Conservation (phyloP, 2,329 filamentous ascomycete species). For the Pestalotiopsis sp. region DNA sequence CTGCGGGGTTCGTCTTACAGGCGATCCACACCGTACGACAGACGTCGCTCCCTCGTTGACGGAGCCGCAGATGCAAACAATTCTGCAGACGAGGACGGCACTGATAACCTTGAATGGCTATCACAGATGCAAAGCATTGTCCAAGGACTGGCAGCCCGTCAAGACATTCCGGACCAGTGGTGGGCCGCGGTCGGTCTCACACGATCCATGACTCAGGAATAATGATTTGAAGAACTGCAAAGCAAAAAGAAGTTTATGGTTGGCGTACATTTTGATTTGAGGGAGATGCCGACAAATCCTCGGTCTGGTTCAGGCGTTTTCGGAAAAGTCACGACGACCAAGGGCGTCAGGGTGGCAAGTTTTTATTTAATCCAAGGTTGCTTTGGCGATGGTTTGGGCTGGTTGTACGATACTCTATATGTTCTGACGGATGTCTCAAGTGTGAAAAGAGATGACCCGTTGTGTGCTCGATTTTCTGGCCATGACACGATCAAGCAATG, state of each 20-base stretch:
- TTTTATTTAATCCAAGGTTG: neutral
- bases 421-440: neutral
- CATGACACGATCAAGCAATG: neutral
- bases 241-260: neutral
- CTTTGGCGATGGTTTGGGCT: neutral
- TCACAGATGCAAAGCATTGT: conserved; percentile 74
- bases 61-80: conserved; percentile 40
- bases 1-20: conserved; percentile 12
- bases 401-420: neutral
- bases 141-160: conserved; percentile 67
- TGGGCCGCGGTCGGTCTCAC: conserved; percentile 74
- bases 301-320: neutral
- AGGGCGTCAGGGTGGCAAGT: neutral
- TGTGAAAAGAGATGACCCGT: neutral
- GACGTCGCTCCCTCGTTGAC: conserved; percentile 42
- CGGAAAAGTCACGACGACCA: conserved; percentile 3
- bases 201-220: conserved; percentile 53
- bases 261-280: conserved; percentile 6
- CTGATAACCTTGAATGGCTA: conserved; percentile 41
- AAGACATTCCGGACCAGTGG: conserved; percentile 82
- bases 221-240: conserved; percentile 29
- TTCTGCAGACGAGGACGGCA: conserved; percentile 38
- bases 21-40: conserved; percentile 15
- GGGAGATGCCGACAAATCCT: neutral
- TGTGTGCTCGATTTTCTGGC: neutral